Conservation (phyloP, 371 early-diverging fungal species). For the Mucor plumbeus region DNA sequence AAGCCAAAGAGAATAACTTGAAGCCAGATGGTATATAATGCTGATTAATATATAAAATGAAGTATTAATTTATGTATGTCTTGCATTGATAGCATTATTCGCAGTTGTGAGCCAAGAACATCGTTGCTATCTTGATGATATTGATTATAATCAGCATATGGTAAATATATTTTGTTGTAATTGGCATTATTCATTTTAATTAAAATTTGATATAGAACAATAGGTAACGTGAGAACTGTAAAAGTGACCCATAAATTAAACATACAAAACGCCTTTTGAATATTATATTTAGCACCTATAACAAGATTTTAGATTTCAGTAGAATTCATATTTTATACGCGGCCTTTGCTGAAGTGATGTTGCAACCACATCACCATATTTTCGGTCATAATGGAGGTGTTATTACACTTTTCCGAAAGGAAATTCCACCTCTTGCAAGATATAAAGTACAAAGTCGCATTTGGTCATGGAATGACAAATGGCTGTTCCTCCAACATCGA, state of each 20-base stretch:
- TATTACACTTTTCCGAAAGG: constrained; percentile 55
- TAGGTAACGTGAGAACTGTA: constrained; percentile 30
- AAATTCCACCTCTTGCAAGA: constrained; percentile 56
- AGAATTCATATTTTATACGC: constrained; percentile 54
- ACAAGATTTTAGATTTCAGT: constrained; percentile 62
- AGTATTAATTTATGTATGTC: not conserved
- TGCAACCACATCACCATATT: constrained; percentile 40
- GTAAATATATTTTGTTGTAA: constrained; percentile 22
- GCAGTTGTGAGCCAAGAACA: constrained; percentile 35
- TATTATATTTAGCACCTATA: constrained; percentile 45
- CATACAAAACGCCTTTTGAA: not conserved
- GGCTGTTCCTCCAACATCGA: constrained; percentile 50
- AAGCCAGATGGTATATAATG: constrained; percentile 35
- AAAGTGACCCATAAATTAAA: not conserved
- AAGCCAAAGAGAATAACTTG: constrained; percentile 32
- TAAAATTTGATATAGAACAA: constrained; percentile 32
- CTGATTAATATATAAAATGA: not conserved
- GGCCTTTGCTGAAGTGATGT: constrained; percentile 48
- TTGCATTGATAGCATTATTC: constrained; percentile 34
- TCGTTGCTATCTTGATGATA: constrained; percentile 48
- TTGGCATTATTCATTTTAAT: constrained; percentile 10
- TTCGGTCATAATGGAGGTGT: constrained; percentile 48
- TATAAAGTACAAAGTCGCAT: constrained; percentile 60
- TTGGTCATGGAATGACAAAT: constrained; percentile 66
- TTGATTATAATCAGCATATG: constrained; percentile 56